A percentile compares a stretch with the other conserved stretches of the same genome.
Conservation (phyloP, 2,329 filamentous ascomycete species). For the Fusarium sp. region DNA sequence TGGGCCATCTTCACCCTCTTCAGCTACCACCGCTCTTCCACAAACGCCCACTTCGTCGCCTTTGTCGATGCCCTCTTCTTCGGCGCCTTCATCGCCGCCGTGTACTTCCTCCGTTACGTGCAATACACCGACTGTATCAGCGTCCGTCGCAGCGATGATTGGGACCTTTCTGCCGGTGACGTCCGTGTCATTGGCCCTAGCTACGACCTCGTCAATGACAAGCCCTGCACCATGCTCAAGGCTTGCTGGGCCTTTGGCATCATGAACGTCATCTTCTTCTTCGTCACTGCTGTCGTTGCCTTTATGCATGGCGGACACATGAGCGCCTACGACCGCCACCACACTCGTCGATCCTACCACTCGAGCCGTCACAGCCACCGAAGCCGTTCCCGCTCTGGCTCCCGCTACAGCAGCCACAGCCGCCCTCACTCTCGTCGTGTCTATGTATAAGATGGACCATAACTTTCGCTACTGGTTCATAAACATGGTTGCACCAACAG, state of each 20-base stretch:
- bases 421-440: conserved; percentile 62
- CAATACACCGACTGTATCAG: conserved; percentile 73
- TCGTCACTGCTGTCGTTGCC: conserved; percentile 78
- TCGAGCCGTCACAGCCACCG: conserved; percentile 56
- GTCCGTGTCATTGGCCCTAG: conserved; percentile 65
- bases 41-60: conserved; percentile 70
- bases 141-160: conserved; percentile 61
- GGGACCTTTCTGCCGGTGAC: conserved; percentile 69
- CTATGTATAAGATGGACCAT: conserved; percentile 56
- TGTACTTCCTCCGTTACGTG: conserved; percentile 70
- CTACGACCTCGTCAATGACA: conserved; percentile 69
- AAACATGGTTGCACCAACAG: conserved; percentile 2
- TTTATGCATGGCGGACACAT: conserved; percentile 66
- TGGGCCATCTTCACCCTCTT: conserved; percentile 75
- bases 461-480: background rate
- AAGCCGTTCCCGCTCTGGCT: conserved; percentile 51
- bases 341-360: conserved; percentile 50
- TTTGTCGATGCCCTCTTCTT: conserved; percentile 70
- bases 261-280: conserved; percentile 86
- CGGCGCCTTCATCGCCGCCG: conserved; percentile 71
- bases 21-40: conserved; percentile 70
- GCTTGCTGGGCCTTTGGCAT: conserved; percentile 89
- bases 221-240: conserved; percentile 93
- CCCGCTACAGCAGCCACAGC: conserved; percentile 55
- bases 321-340: conserved; percentile 53